These are phyloP conservation scores for Hirsutella minnesotensis DNA, from an alignment of 2,329 filamentous ascomycete species.

Conservation along the genomic window DNA sequence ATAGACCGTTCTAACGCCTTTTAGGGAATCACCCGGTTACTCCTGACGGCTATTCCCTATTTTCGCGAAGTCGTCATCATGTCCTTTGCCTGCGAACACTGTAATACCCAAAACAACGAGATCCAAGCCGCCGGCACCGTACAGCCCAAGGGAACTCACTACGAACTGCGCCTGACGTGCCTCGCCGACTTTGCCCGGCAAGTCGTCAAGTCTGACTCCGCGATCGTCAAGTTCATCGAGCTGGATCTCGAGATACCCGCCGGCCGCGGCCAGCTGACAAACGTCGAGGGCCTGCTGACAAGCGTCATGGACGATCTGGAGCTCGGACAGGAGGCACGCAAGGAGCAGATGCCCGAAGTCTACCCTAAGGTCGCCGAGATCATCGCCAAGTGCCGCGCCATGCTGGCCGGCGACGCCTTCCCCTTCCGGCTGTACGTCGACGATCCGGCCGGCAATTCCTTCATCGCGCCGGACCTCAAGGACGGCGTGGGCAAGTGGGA, in stretches of 20 bases:
- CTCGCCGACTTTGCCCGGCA: slow-evolving; percentile 70
- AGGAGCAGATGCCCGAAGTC: slow-evolving; percentile 65
- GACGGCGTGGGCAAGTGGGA: slow-evolving; percentile 79
- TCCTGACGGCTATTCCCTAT: slow-evolving; percentile 88
- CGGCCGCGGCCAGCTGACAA: slow-evolving; percentile 83
- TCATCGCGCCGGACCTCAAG: slow-evolving; percentile 78
- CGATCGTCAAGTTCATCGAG: slow-evolving; percentile 77
- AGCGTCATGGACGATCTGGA: slow-evolving; percentile 73
- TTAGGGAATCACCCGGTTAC: slow-evolving; percentile 71
- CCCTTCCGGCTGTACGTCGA: slow-evolving; percentile 84
- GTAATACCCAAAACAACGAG: slow-evolving; percentile 81
- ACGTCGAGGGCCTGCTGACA: slow-evolving; percentile 77
- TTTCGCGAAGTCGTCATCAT: slow-evolving; percentile 97
- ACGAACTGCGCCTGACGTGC: slow-evolving; percentile 66
- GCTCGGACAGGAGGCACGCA: slow-evolving; percentile 71
- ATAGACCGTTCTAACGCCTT: not conserved
- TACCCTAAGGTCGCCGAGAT: slow-evolving; percentile 67
- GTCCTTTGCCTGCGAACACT: slow-evolving; percentile 90
- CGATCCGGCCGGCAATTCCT: slow-evolving; percentile 90
- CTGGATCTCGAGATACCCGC: slow-evolving; percentile 87
- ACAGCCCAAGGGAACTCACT: slow-evolving; percentile 77
- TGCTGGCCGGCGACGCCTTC: slow-evolving; percentile 66
- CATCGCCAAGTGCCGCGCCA: slow-evolving; percentile 60
- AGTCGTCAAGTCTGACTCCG: slow-evolving; percentile 85
- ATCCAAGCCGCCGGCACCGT: slow-evolving; percentile 88